Evolutionary conservation across 2,329 filamentous ascomycete species (phyloP).

Genomic region (Thielaviopsis punctulata): DNA sequence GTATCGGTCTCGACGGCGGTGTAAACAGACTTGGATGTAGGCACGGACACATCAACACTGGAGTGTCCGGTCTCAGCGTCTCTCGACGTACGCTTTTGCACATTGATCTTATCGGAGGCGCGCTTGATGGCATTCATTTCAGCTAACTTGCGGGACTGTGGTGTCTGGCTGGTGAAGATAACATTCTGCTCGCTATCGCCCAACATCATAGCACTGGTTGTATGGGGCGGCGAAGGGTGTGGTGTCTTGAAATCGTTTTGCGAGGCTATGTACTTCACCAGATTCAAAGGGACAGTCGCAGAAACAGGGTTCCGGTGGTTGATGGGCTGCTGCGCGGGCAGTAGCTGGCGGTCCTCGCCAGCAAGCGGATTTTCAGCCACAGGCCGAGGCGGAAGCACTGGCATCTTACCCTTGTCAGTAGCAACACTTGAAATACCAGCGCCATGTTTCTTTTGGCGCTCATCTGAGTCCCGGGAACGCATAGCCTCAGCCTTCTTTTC

Average conservation of each 20-base stretch:
- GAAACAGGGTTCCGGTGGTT: background rate
- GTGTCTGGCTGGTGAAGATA: background rate
- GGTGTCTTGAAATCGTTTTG: constrained; percentile 35
- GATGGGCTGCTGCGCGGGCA: background rate
- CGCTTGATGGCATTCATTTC: background rate
- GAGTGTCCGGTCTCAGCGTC: background rate
- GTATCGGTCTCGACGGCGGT: background rate
- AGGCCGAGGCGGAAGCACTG: background rate
- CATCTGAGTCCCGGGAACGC: constrained; percentile 15
- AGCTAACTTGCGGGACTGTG: background rate
- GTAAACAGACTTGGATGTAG: background rate
- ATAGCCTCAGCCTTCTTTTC: constrained; percentile 25
- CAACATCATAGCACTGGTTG: constrained; percentile 25
- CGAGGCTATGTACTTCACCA: constrained; percentile 40
- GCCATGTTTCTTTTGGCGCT: constrained; percentile 2
- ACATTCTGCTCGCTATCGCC: background rate
- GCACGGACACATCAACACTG: background rate
- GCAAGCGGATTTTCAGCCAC: background rate
- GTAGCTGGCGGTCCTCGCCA: background rate
- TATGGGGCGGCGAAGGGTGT: constrained; percentile 22
- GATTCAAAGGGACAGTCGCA: constrained; percentile 25
- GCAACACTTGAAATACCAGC: background rate
- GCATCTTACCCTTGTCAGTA: background rate
- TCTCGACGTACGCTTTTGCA: background rate
- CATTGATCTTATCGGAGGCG: background rate